Evolutionary conservation across 2,329 filamentous ascomycete genomes (phyloP), one percentile per base, ranked within the genome.

Genomic region (Rutstroemia sp.): DNA sequence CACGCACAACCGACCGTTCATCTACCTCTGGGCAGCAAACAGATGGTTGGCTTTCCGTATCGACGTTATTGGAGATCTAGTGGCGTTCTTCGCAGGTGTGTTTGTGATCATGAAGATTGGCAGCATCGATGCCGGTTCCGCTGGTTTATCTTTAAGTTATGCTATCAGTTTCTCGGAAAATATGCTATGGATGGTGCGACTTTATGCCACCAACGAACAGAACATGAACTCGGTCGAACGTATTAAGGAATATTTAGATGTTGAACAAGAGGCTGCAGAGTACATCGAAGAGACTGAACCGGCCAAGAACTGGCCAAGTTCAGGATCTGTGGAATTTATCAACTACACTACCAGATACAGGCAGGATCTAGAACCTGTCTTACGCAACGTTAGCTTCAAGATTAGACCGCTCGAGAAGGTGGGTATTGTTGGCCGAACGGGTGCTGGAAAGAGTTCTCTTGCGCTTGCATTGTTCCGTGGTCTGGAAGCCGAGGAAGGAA

Each of bases 191-290:
- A 84, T 97, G 55, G 92, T 99, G 30, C 86, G 94, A 48, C 79
- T 96, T 14, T 99, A 99, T 70, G 87, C 92, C 0, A 84, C 89
- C 68, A 96, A 97, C 67, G 94, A 99, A 73, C 94, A 99, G 73
- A 97, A 96, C 73, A 97, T 99, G 94, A 99, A 99, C 73, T 92
- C 92, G 2, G 92, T 97, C 49, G 94, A 99, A 73, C 89, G 94
- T 67, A 87, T 99, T 68, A 95, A 96, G 75, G 94, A 99, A 70
- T 99, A 97, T 68, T 81, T 97, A 38, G 90, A 97, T 46, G 88
- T 99, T 1, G 92, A 97, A 65, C 92, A 96, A 70, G 94, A 99
- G 73, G 92, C 94, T 1, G 77, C 81, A 0, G 78, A 88, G 1
- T 76, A 95, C 42, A 81, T 95, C 42, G 84, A 90, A 54, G 84